Evolutionary conservation across 2,329 filamentous ascomycete genomes (phyloP).

Genomic region (Cordyceps sp.): DNA sequence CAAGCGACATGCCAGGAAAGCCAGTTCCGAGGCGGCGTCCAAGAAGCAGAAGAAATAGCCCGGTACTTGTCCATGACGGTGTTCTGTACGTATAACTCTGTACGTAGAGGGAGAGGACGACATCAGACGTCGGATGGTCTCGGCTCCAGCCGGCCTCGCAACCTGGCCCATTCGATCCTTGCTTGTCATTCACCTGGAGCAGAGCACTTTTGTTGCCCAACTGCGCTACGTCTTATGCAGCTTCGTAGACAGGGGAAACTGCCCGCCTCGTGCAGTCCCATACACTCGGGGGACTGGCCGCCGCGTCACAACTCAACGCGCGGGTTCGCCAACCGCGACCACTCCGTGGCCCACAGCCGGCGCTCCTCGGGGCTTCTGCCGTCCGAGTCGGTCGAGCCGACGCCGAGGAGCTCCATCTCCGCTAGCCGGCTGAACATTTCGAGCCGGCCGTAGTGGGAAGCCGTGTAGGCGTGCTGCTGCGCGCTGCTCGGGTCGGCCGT

Average conservation of each 20-base stretch:
- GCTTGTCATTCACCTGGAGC: too few species aligned
- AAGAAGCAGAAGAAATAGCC: conserved; percentile 12
- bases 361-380: conserved; percentile 6
- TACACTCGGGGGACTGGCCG: not conserved
- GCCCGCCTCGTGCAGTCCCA: not conserved
- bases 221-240: not conserved
- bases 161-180: too few species aligned
- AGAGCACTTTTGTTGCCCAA: not conserved
- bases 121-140: too few species aligned
- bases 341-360: conserved; percentile 16
- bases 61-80: too few species aligned
- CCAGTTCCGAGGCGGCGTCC: conserved; percentile 2
- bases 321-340: conserved; percentile 13
- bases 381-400: conserved; percentile 4
- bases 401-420: conserved; percentile 11
- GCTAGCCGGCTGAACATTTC: conserved; percentile 12
- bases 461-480: conserved; percentile 10
- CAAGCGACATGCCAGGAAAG: conserved; percentile 10
- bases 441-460: conserved; percentile 9
- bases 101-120: too few species aligned
- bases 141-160: too few species aligned
- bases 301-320: conserved; percentile 7
- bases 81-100: too few species aligned
- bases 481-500: conserved; percentile 7
- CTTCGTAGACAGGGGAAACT: not conserved